Percentiles rank a stretch among this genome's conserved stretches.
Conservation (phyloP, 108 stramenopile genomes). For the Pseudonitzschia multiseries region DNA sequence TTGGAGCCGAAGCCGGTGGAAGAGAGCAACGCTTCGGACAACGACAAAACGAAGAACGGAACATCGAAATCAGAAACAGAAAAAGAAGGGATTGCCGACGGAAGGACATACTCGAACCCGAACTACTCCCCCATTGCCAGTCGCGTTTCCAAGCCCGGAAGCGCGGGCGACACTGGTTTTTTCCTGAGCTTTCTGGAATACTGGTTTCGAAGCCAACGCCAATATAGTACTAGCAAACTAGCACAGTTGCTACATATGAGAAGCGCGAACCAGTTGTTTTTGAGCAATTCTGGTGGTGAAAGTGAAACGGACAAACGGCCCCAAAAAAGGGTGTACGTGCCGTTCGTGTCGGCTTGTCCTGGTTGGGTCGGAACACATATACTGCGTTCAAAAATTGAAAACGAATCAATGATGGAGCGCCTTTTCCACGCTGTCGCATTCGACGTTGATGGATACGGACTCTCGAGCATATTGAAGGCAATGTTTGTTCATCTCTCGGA, state of each 20-base stretch:
- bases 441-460: slow-evolving; percentile 36
- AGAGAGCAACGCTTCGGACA: neutral
- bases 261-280: slow-evolving; percentile 12
- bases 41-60: neutral
- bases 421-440: slow-evolving; percentile 35
- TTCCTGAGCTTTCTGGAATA: neutral
- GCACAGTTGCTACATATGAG: slow-evolving; percentile 57
- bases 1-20: slow-evolving; percentile 3
- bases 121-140: slow-evolving; percentile 35
- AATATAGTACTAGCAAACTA: slow-evolving; percentile 59
- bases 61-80: too few relatives aligned
- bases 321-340: slow-evolving; percentile 7
- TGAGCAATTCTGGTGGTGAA: neutral
- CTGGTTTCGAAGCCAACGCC: slow-evolving; percentile 22
- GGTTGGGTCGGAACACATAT: slow-evolving; percentile 62
- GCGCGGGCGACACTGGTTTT: slow-evolving; percentile 8
- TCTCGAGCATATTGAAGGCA: slow-evolving; percentile 40
- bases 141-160: neutral
- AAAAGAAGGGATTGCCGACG: neutral
- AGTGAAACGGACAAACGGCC: neutral
- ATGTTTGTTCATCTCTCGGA: slow-evolving; percentile 26
- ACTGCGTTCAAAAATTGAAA: neutral
- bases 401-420: neutral
- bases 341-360: slow-evolving; percentile 50
- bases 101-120: neutral